A percentile compares a stretch with the other conserved stretches of the same genome.
Evolutionary conservation across 2,329 filamentous ascomycete species (phyloP).

Genomic region (Trichoderma afroharzianum): DNA sequence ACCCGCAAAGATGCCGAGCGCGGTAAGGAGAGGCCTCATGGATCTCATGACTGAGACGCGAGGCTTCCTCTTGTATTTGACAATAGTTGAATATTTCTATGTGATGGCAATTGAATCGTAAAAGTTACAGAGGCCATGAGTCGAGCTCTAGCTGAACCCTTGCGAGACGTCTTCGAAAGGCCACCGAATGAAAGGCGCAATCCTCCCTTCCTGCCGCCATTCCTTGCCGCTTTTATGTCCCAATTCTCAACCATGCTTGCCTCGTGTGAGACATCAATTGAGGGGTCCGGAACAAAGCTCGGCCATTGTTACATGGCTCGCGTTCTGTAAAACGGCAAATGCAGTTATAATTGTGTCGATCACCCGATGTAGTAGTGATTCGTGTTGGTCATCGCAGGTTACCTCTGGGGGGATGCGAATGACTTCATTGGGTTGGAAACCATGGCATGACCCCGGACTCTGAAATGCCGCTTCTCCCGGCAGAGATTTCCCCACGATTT

Average conservation of each 20-base stretch:
- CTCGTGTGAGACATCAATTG: conserved; percentile 1
- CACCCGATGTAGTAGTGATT: not conserved
- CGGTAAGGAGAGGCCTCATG: not conserved
- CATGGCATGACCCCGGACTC: not conserved
- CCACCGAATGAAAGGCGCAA: not conserved
- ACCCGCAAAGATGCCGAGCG: conserved; percentile 4
- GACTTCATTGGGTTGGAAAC: not conserved
- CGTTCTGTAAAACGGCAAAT: conserved; percentile 5
- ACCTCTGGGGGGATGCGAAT: not conserved
- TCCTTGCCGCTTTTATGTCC: conserved; percentile 6
- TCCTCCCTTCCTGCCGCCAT: not conserved
- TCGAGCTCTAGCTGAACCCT: not conserved
- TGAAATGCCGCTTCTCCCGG: conserved; percentile 3
- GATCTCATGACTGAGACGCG: not conserved
- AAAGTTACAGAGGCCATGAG: not conserved
- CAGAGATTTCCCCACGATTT: not conserved
- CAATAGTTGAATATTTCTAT: not conserved
- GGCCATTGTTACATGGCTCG: conserved; percentile 7
- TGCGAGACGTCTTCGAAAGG: not conserved
- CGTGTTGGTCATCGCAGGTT: not conserved
- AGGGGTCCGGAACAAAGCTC: conserved; percentile 15
- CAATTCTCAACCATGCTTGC: not conserved
- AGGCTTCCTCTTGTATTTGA: not conserved
- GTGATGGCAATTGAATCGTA: not conserved
- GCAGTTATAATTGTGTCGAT: conserved; percentile 1